A percentile compares a stretch with the other conserved stretches of the same genome.
Conservation (phyloP, 2,329 filamentous ascomycete genomes). For the Cladophialophora chaetospira region DNA sequence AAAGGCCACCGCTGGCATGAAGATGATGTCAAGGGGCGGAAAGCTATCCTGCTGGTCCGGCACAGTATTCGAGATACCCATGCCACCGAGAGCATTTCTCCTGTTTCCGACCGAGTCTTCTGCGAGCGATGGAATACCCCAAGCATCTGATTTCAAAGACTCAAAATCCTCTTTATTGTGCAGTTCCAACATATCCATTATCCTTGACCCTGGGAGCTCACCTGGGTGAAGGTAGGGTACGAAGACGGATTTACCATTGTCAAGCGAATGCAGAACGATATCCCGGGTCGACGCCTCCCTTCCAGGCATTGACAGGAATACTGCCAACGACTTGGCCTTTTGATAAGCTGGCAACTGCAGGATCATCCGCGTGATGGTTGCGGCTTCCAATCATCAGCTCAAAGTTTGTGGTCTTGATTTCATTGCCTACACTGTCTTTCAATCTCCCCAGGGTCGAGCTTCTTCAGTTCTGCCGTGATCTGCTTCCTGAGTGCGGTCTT, state of each 20-base stretch:
- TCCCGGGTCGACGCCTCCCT: constrained; percentile 81
- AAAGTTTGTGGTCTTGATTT: neutral
- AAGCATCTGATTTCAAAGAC: constrained; percentile 73
- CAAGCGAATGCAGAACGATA: constrained; percentile 80
- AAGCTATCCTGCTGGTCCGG: constrained; percentile 32
- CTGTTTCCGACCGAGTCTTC: constrained; percentile 65
- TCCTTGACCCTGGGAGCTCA: constrained; percentile 52
- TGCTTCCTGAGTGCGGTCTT: constrained; percentile 32
- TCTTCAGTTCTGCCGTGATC: constrained; percentile 22
- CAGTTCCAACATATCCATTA: constrained; percentile 96
- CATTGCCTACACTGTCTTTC: constrained; percentile 31
- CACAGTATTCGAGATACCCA: constrained; percentile 28
- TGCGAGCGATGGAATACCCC: constrained; percentile 90
- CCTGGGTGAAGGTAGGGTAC: constrained; percentile 77
- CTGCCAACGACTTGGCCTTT: constrained; percentile 72
- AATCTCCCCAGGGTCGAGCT: constrained; percentile 27
- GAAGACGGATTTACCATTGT: constrained; percentile 79
- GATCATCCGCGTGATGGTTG: constrained; percentile 64
- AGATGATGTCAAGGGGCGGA: constrained; percentile 73
- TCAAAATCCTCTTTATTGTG: constrained; percentile 75
- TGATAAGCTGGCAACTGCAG: constrained; percentile 72
- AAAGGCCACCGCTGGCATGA: constrained; percentile 93
- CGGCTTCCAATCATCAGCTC: constrained; percentile 55
- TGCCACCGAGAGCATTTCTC: constrained; percentile 71
- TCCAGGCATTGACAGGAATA: constrained; percentile 91